Evolutionary conservation across 805 yeast species (phyloP).

Genomic region (Teunomyces funiuensis): DNA sequence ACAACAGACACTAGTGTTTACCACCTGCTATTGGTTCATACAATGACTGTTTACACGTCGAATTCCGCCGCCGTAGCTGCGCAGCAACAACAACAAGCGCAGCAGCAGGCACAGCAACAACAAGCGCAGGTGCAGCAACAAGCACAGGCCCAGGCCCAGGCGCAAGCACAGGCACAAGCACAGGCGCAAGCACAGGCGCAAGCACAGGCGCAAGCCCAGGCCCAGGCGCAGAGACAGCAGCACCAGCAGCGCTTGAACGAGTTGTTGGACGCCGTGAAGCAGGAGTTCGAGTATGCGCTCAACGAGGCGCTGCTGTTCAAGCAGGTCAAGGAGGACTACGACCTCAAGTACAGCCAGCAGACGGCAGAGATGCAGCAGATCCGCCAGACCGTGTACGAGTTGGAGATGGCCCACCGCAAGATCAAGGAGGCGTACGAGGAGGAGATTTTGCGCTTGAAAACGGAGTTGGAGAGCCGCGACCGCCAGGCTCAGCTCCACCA

Average conservation of each 20-base stretch:
- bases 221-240: conserved; percentile 37
- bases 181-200: conserved; percentile 23
- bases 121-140: conserved; percentile 17
- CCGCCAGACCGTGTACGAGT: conserved; percentile 88
- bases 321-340: conserved; percentile 90
- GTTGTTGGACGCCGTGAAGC: conserved; percentile 85
- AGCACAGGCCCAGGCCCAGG: conserved; percentile 6
- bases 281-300: conserved; percentile 82
- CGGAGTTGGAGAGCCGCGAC: conserved; percentile 80
- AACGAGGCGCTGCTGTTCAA: conserved; percentile 84
- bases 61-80: conserved; percentile 31
- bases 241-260: conserved; percentile 62
- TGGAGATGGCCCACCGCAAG: conserved; percentile 90
- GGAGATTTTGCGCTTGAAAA: conserved; percentile 81
- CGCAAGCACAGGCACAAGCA: conserved; percentile 14
- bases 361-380: conserved; percentile 91
- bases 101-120: conserved; percentile 27
- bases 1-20: background rate
- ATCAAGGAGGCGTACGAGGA: conserved; percentile 96
- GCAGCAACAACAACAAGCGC: conserved; percentile 27
- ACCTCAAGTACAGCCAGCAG: conserved; percentile 86
- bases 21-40: background rate
- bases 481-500: conserved; percentile 46
- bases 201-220: conserved; percentile 24
- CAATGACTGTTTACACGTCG: conserved; percentile 37